Evolutionary conservation across 2,329 filamentous ascomycete species (phyloP), one percentile per base, ranked within the genome.

Genomic region (Pestalotiopsis sp.): DNA sequence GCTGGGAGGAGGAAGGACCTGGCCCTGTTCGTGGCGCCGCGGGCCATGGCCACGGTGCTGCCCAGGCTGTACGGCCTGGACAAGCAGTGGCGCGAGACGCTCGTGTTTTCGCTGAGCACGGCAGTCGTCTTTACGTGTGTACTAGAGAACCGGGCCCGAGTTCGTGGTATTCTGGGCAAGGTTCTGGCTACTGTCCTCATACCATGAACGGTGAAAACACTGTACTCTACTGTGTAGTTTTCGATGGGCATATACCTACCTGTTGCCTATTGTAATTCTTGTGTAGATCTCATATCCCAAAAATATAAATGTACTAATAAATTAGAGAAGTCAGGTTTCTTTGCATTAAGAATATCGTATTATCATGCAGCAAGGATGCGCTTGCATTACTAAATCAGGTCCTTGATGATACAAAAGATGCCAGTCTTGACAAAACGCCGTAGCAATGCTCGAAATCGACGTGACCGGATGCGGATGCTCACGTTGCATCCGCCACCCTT

Each of bases 11-110:
- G 91, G 68, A 90, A 92, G 75, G 94, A 97, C 76, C 87, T 97
- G 76, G 89, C 91, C 9, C 84, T 96, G 52, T 97, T 97, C 77
- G 93, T 96, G 58, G 89, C 92, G 23, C 94, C 94, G 0, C 86
- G 93, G 71, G 94, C 94, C 14, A 83, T 93, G 71, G 92, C 92
- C 9, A 93, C 92, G 0, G 78, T 95, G 70, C 81, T 97, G 17
- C 94, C 94, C 6, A 83, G 94, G 70, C 84, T 87, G 56, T 97
- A 96, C 78, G 77, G 79, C 2, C 74, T 79, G 69, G 82, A 89
- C 75, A 85, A 90, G 79, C 87, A 91, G 82, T 91, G 90, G 89
- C 84, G 87, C 65, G 92, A 94, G 82, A 89, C 85, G 49, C 70
- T 88, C 38, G 86, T 86, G 1, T 94, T 94, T 79, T 89, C 91